phyloP scores from a whole-genome alignment of 2,329 filamentous ascomycete species.

The Fusarium abutilonis region DNA sequence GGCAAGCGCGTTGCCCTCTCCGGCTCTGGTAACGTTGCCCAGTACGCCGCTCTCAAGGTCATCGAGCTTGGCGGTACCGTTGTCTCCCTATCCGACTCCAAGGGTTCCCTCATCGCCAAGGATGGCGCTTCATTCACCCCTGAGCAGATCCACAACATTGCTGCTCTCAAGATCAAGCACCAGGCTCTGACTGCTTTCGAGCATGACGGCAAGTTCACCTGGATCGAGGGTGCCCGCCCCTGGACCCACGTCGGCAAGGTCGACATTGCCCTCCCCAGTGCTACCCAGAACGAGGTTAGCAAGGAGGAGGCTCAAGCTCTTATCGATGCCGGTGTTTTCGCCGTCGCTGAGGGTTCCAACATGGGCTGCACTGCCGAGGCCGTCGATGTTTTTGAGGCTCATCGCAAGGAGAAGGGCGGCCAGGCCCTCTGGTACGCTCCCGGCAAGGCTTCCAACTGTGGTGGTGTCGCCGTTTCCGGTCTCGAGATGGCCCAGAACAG shows the following conservation, averaged over 20 bases:
- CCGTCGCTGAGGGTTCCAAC: constrained; percentile 96
- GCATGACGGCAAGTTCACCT: constrained; percentile 77
- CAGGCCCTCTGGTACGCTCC: constrained; percentile 92
- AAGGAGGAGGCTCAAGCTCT: constrained; percentile 88
- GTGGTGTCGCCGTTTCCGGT: constrained; percentile 95
- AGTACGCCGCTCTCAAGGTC: constrained; percentile 95
- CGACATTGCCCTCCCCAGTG: constrained; percentile 90
- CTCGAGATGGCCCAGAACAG: constrained; percentile 99
- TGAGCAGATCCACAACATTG: constrained; percentile 82
- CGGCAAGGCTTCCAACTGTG: constrained; percentile 96
- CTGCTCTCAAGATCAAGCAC: constrained; percentile 85
- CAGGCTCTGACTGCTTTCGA: constrained; percentile 81
- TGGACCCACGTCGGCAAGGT: constrained; percentile 91
- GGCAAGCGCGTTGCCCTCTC: constrained; percentile 97
- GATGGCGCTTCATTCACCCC: constrained; percentile 77
- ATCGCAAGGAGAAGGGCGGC: constrained; percentile 74
- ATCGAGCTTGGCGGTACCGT: constrained; percentile 96
- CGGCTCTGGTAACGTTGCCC: constrained; percentile 96
- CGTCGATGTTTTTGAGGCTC: constrained; percentile 89
- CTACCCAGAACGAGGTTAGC: constrained; percentile 97
- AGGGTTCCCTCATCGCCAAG: constrained; percentile 81
- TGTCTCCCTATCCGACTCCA: constrained; percentile 92
- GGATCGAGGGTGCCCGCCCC: constrained; percentile 86
- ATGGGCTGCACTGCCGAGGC: constrained; percentile 98
- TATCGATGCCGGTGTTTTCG: constrained; percentile 78